Evolutionary conservation across 805 yeast species (phyloP).

Genomic region (Pichia scutulata): DNA sequence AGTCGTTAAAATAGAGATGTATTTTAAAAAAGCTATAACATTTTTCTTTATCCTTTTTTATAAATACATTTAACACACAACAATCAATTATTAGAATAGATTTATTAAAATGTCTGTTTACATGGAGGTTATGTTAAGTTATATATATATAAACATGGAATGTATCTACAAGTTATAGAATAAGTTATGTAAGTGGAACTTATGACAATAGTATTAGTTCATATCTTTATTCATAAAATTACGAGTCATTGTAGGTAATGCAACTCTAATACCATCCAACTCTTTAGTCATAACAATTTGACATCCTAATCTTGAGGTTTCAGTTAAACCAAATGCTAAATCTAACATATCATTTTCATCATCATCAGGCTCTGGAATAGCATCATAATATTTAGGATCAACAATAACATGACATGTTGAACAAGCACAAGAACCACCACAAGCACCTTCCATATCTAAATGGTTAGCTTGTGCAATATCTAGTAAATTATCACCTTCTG

Average conservation of each 20-base stretch:
- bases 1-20: constrained; percentile 10
- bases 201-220: constrained; percentile 20
- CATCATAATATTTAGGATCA: constrained; percentile 90
- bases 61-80: background rate
- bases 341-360: constrained; percentile 99
- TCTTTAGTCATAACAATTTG: constrained; percentile 86
- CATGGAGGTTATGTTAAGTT: background rate
- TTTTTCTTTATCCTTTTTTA: background rate
- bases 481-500: constrained; percentile 84
- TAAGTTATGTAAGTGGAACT: background rate
- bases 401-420: constrained; percentile 96
- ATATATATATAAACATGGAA: background rate
- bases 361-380: constrained; percentile 89
- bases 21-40: background rate
- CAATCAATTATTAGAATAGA: no score
- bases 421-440: constrained; percentile 99
- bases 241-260: constrained; percentile 95
- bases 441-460: constrained; percentile 95
- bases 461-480: constrained; percentile 94
- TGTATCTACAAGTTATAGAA: background rate
- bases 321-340: constrained; percentile 93
- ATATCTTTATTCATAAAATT: constrained; percentile 82
- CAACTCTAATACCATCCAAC: constrained; percentile 88
- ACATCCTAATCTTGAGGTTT: constrained; percentile 93
- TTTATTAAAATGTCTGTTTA: no score